phyloP scores from a whole-genome alignment of 2,329 filamentous ascomycete genomes.

The Penicillium expansum region DNA sequence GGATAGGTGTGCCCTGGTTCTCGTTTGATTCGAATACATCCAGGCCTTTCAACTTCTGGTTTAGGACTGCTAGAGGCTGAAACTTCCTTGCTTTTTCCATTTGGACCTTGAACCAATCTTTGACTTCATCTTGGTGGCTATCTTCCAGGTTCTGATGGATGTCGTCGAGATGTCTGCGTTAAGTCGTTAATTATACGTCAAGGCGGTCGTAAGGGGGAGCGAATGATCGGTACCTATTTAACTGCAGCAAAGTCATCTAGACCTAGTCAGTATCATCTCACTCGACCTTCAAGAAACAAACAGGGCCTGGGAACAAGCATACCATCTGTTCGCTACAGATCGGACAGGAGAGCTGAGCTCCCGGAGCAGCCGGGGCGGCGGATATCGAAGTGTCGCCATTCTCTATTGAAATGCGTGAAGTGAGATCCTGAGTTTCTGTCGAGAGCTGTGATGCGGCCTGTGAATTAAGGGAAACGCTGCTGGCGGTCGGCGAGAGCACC shows the following conservation, averaged over 20 bases:
- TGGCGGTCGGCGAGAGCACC: constrained; percentile 62
- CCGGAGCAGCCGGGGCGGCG: constrained; percentile 53
- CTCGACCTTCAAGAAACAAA: neutral
- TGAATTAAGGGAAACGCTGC: constrained; percentile 75
- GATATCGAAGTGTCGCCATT: constrained; percentile 53
- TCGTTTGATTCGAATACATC: constrained; percentile 95
- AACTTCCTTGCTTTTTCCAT: constrained; percentile 91
- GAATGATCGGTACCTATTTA: constrained; percentile 66
- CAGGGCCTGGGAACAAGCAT: constrained; percentile 23
- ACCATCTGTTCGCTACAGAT: constrained; percentile 99
- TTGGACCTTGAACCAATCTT: constrained; percentile 95
- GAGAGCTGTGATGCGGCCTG: constrained; percentile 68
- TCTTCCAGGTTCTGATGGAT: constrained; percentile 85
- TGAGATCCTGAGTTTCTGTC: constrained; percentile 72
- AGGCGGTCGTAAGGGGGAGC: neutral
- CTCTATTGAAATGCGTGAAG: constrained; percentile 73
- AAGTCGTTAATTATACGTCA: constrained; percentile 23
- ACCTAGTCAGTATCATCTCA: constrained; percentile 1
- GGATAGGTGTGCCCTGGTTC: constrained; percentile 46
- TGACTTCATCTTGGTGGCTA: constrained; percentile 87
- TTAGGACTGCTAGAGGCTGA: constrained; percentile 84
- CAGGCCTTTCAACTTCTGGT: constrained; percentile 87
- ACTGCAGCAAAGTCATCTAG: constrained; percentile 83
- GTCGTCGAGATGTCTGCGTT: constrained; percentile 73
- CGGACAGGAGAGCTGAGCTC: constrained; percentile 78